These are phyloP conservation scores for Toxoplasma gondii DNA, from an alignment of 169 alveolate genomes.

Conservation along the genomic window DNA sequence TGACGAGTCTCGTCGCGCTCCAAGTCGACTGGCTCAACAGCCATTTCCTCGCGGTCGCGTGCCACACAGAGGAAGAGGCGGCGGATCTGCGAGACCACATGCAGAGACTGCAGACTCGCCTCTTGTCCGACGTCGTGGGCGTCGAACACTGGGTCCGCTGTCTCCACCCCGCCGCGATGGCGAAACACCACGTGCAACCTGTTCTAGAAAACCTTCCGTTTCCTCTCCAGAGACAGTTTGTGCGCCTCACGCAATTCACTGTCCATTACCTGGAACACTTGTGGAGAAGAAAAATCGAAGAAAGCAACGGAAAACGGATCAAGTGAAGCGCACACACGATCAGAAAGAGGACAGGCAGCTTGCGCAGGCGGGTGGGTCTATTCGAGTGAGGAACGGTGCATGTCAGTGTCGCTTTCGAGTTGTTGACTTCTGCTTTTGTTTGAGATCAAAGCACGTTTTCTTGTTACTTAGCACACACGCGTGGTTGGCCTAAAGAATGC, in stretches of 20 bases:
- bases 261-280: neutral
- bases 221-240: neutral
- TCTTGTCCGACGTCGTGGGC: neutral
- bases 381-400: too few relatives aligned
- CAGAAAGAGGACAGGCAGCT: too few relatives aligned
- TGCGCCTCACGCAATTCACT: neutral
- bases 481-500: too few relatives aligned
- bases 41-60: neutral
- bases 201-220: neutral
- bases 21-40: neutral
- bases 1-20: neutral
- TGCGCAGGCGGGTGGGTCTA: too few relatives aligned
- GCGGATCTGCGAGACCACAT: neutral
- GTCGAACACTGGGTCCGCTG: slow-evolving; percentile 24
- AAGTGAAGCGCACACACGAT: neutral
- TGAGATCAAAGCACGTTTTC: too few relatives aligned
- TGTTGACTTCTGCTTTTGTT: too few relatives aligned
- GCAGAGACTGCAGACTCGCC: neutral
- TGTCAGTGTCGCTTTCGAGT: too few relatives aligned
- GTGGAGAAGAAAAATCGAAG: neutral
- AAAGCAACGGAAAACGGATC: neutral
- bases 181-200: neutral
- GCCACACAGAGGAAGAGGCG: slow-evolving; percentile 2
- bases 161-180: slow-evolving; percentile 19
- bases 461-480: too few relatives aligned